Conservation (phyloP, 441 rosid species). For the Populus trichocarpa region DNA sequence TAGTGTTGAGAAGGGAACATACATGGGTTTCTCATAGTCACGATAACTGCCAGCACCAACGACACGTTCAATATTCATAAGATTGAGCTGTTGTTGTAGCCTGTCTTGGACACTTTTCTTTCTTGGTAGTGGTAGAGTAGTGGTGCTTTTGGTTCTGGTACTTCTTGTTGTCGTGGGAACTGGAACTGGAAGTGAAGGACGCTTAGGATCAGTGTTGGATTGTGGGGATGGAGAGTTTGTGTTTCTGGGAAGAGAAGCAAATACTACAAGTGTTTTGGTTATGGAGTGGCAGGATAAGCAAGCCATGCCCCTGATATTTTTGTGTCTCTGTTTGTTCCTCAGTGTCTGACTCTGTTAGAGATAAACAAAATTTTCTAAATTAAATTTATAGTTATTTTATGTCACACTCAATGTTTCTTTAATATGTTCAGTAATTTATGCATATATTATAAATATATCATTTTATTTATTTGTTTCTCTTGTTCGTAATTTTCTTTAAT, state of each 20-base stretch:
- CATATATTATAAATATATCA: too few species aligned
- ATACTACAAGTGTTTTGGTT: slow-evolving; percentile 7
- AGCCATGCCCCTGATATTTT: slow-evolving; percentile 18
- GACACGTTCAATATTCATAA: slow-evolving; percentile 62
- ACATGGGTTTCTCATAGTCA: slow-evolving; percentile 47
- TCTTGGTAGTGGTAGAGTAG: slow-evolving; percentile 14
- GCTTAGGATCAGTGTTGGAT: neutral
- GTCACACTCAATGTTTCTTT: neutral
- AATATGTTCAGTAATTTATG: neutral
- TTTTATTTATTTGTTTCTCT: neutral
- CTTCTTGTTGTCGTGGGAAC: slow-evolving; percentile 10
- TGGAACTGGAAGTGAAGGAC: slow-evolving; percentile 2
- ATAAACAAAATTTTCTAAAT: neutral
- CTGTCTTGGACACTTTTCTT: slow-evolving; percentile 14
- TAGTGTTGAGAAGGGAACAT: neutral
- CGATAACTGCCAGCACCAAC: slow-evolving; percentile 74
- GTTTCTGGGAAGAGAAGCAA: slow-evolving; percentile 28
- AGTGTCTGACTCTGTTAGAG: neutral
- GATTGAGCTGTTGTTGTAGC: slow-evolving; percentile 33
- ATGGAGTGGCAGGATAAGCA: slow-evolving; percentile 31
- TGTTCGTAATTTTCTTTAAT: too few species aligned
- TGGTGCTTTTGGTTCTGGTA: neutral
- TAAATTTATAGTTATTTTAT: too few species aligned
- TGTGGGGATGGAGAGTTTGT: slow-evolving; percentile 23
- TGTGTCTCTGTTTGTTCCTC: neutral